Evolutionary conservation across 345 rosid species (phyloP).

Genomic region (Moringa oleifera): DNA sequence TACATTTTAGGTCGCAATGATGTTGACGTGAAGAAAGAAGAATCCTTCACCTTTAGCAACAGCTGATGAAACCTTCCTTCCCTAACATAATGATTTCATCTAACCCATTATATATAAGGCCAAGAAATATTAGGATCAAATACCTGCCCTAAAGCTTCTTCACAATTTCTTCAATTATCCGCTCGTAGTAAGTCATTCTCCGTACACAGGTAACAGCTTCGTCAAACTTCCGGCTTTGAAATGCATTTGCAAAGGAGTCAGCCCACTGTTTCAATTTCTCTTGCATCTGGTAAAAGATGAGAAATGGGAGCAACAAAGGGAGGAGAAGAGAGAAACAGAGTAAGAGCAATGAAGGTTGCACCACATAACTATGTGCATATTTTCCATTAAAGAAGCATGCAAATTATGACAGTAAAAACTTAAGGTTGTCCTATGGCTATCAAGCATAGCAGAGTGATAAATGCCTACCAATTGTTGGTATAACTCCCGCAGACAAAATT

Average conservation of each 20-base stretch:
- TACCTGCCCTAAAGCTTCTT: constrained; percentile 60
- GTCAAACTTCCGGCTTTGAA: constrained; percentile 46
- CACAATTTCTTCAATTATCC: constrained; percentile 70
- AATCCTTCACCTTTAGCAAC: neutral
- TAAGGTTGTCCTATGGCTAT: neutral
- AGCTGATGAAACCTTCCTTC: neutral
- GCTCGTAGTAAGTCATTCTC: constrained; percentile 84
- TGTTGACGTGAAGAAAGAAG: too few relatives aligned
- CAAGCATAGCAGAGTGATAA: neutral
- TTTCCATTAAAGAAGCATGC: neutral
- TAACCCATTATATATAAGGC: neutral
- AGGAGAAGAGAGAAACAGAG: constrained; percentile 8
- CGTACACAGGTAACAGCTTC: constrained; percentile 63
- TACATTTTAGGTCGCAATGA: too few relatives aligned
- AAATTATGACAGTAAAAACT: neutral
- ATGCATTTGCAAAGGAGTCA: constrained; percentile 51
- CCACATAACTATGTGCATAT: neutral
- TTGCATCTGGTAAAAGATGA: constrained; percentile 43
- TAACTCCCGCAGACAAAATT: too few relatives aligned
- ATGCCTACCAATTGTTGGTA: too few relatives aligned
- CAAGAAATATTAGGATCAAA: neutral
- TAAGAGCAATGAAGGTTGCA: neutral
- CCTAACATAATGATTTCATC: neutral
- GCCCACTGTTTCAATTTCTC: constrained; percentile 64
- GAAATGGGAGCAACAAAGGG: too few relatives aligned